A percentile compares a stretch with the other conserved stretches of the same genome.
phyloP scores from a whole-genome alignment of 2,329 filamentous ascomycete species.

The Sporothrix protearum region DNA sequence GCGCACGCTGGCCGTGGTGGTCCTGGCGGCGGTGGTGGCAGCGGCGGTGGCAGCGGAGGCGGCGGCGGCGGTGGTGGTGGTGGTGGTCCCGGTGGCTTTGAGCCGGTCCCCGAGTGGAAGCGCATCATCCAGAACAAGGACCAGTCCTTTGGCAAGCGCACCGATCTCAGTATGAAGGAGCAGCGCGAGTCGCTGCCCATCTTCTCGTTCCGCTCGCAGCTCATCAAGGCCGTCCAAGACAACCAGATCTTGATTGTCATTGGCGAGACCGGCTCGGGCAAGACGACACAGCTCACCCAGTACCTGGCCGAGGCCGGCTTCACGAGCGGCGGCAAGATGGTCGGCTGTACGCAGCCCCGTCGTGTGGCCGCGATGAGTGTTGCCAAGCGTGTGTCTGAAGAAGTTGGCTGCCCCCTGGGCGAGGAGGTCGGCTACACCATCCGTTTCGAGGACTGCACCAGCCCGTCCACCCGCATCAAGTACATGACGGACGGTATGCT shows the following conservation, averaged over 20 bases:
- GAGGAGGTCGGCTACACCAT: slow-evolving; percentile 95
- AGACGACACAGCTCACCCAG: slow-evolving; percentile 94
- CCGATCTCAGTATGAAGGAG: slow-evolving; percentile 88
- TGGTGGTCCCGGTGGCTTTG: slow-evolving; percentile 33
- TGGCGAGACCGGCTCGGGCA: slow-evolving; percentile 94
- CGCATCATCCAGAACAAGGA: slow-evolving; percentile 75
- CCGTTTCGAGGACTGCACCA: slow-evolving; percentile 93
- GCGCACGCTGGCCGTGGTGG: slow-evolving; percentile 46
- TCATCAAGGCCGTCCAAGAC: slow-evolving; percentile 79
- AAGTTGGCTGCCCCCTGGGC: slow-evolving; percentile 69
- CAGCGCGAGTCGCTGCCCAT: slow-evolving; percentile 88
- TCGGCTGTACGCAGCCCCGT: slow-evolving; percentile 94
- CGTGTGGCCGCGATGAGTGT: slow-evolving; percentile 91
- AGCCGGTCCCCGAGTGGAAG: slow-evolving; percentile 89
- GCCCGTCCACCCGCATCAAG: slow-evolving; percentile 86
- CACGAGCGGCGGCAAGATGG: slow-evolving; percentile 79
- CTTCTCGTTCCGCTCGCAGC: slow-evolving; percentile 78
- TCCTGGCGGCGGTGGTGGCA: neutral
- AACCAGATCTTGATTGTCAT: slow-evolving; percentile 96
- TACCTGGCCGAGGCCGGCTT: slow-evolving; percentile 93
- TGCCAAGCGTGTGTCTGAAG: slow-evolving; percentile 90
- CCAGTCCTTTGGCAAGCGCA: slow-evolving; percentile 78
- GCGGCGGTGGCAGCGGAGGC: neutral
- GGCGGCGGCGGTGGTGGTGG: too few relatives aligned
- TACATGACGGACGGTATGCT: slow-evolving; percentile 99